Evolutionary conservation across 2,329 filamentous ascomycete genomes (phyloP), one percentile per base, ranked within the genome.

Genomic region (Acephala macrosclerotiorum): DNA sequence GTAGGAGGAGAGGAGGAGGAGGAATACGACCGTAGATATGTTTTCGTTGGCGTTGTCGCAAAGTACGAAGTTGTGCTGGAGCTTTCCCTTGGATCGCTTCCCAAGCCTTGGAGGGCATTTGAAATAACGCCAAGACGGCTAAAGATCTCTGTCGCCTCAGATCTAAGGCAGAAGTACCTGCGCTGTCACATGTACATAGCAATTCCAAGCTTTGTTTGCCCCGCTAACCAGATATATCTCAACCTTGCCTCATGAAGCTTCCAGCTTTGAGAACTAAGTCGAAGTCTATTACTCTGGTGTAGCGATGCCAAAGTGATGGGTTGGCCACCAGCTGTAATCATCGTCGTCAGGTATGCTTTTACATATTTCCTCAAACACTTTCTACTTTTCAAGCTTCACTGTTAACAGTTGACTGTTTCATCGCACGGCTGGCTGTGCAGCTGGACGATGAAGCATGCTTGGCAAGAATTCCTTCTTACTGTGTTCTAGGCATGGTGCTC

Each of bases 401-500:
- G 16, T 20, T 36, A 26, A 45, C 12, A 45, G 38, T 45, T 35
- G 12, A 56, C 33, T n/a, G n/a, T n/a, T n/a, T n/a, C n/a, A n/a
- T 47, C 12, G 35, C 47, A 57, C 58, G n/a, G 42, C 53, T 42
- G 53, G 20, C 22, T 45, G 1, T 56, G 45, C 58, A 51, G 40
- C 45, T 40, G 22, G 25, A 55, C 18, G 56, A 35, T 42, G 51
- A 26, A 57, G 25, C 55, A 36, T 20, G 2, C 47, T 61, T 55
- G 42, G 29, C 57, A 49, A 58, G 20, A 61, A 20, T 29, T 29
- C 42, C 18, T 42, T 29, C 53, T 56, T 14, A 55, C 49, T 25
- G 18, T 40, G 16, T 20, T 49, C 66, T 29, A 90, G 96, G 80
- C 96, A 99, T 79, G 96, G 96, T 75, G 92, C 94, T 73, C 91